phyloP scores from a whole-genome alignment of 176 grass and related monocot species.

The Hordeum marinum region DNA sequence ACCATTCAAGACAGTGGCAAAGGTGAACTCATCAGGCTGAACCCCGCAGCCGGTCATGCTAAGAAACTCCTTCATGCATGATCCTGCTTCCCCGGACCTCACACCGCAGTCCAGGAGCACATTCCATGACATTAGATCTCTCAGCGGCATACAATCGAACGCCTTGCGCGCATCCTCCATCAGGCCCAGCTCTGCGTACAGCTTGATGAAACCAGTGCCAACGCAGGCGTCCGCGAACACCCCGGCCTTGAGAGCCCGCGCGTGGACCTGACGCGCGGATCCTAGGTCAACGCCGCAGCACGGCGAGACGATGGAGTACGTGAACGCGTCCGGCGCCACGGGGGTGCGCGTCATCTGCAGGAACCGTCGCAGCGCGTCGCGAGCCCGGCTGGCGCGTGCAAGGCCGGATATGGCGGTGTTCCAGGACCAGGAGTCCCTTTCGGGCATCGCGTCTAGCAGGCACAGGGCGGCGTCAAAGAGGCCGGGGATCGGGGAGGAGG shows the following conservation, averaged over 20 bases:
- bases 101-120: constrained; percentile 48
- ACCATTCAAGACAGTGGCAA: constrained; percentile 42
- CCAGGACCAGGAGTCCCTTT: constrained; percentile 5
- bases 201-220: neutral
- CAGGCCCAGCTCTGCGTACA: constrained; percentile 39
- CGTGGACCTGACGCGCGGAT: neutral
- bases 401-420: constrained; percentile 5
- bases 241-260: neutral
- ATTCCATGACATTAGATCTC: constrained; percentile 52
- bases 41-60: constrained; percentile 31
- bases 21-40: constrained; percentile 57
- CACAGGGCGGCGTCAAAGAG: neutral
- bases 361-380: neutral
- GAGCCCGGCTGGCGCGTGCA: neutral
- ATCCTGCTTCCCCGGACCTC: constrained; percentile 21
- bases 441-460: constrained; percentile 2
- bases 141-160: constrained; percentile 33
- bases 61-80: constrained; percentile 32
- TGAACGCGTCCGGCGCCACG: constrained; percentile 3
- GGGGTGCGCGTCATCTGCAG: neutral
- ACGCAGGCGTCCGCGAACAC: neutral
- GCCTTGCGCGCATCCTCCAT: constrained; percentile 37
- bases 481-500: neutral
- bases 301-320: constrained; percentile 1
- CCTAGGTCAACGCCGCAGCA: neutral